phyloP scores from a whole-genome alignment of 352 stramenopile genomes.

The Phytophthora parvispora region DNA sequence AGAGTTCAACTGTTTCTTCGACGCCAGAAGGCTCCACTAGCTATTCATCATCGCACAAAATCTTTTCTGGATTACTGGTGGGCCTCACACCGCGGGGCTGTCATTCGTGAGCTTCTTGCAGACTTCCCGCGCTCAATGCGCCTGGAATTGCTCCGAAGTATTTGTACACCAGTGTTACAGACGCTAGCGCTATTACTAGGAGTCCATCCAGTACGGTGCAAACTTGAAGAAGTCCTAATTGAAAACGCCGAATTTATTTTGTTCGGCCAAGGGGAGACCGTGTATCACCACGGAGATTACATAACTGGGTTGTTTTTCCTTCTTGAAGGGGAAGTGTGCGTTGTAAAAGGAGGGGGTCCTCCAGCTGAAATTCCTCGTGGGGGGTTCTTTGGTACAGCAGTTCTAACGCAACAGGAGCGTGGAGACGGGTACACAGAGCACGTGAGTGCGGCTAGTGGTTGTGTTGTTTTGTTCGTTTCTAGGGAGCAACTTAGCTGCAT shows the following conservation, averaged over 20 bases:
- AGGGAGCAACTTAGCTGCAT: slow-evolving; percentile 63
- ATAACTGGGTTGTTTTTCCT: slow-evolving; percentile 64
- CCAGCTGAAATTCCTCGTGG: slow-evolving; percentile 37
- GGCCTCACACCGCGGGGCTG: slow-evolving; percentile 59
- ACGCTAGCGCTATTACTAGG: slow-evolving; percentile 43
- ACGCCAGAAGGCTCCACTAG: slow-evolving; percentile 51
- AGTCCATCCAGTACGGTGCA: slow-evolving; percentile 30
- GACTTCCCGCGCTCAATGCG: slow-evolving; percentile 56
- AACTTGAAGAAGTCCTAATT: slow-evolving; percentile 48
- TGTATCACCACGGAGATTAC: slow-evolving; percentile 59
- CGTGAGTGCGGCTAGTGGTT: slow-evolving; percentile 58
- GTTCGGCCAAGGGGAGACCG: slow-evolving; percentile 62
- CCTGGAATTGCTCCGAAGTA: slow-evolving; percentile 50
- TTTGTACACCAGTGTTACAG: slow-evolving; percentile 52
- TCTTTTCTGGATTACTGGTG: slow-evolving; percentile 75
- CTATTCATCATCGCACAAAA: slow-evolving; percentile 57
- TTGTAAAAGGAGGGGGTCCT: slow-evolving; percentile 29
- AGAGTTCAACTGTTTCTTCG: slow-evolving; percentile 61
- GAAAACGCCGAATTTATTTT: slow-evolving; percentile 58
- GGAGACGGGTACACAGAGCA: slow-evolving; percentile 56
- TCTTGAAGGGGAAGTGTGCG: slow-evolving; percentile 59
- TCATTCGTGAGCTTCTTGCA: slow-evolving; percentile 51
- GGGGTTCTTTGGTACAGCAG: slow-evolving; percentile 55
- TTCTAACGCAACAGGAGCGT: slow-evolving; percentile 47
- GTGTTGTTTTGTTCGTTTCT: slow-evolving; percentile 57